Percentiles rank a stretch among this genome's conserved stretches.
Conservation (phyloP, 75 land plant genomes). For the Larix kaempferi region DNA sequence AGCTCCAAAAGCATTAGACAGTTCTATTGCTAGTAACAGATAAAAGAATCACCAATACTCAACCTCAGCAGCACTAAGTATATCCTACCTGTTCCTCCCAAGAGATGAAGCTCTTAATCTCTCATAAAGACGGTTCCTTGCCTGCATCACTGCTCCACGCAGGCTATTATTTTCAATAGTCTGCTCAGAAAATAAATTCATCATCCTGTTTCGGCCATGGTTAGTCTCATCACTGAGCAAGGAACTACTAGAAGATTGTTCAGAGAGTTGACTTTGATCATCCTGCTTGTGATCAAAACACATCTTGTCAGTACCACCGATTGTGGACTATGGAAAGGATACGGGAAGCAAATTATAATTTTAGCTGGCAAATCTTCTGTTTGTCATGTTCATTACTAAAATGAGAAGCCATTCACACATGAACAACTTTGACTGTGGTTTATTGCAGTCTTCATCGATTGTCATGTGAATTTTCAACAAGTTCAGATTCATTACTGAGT, state of each 20-base stretch:
- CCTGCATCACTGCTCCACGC: slow-evolving; percentile 49
- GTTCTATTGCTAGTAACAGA: not conserved
- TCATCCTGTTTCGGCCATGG: slow-evolving; percentile 3
- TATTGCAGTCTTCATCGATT: no score
- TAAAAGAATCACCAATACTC: not conserved
- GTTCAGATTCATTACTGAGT: no score
- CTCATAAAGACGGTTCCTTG: slow-evolving; percentile 64
- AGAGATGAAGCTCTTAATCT: slow-evolving; percentile 72
- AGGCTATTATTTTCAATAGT: slow-evolving; percentile 26
- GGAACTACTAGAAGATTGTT: slow-evolving; percentile 8
- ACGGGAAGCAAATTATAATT: not conserved
- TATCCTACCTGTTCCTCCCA: slow-evolving; percentile 37
- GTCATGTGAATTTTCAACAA: no score
- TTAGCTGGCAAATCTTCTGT: not conserved
- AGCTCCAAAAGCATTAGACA: not conserved
- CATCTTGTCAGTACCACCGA: not conserved
- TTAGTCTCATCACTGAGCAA: not conserved
- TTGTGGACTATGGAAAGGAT: not conserved
- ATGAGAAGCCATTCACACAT: not conserved
- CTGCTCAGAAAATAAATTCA: slow-evolving; percentile 1
- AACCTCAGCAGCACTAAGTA: not conserved
- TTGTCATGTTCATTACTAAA: not conserved
- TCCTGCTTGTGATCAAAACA: not conserved
- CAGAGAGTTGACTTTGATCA: slow-evolving; percentile 6
- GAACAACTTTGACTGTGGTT: not conserved